Base-by-base conservation (phyloP, 2,329 filamentous ascomycete genomes). In the Sarocladiaceae sp. region DNA sequence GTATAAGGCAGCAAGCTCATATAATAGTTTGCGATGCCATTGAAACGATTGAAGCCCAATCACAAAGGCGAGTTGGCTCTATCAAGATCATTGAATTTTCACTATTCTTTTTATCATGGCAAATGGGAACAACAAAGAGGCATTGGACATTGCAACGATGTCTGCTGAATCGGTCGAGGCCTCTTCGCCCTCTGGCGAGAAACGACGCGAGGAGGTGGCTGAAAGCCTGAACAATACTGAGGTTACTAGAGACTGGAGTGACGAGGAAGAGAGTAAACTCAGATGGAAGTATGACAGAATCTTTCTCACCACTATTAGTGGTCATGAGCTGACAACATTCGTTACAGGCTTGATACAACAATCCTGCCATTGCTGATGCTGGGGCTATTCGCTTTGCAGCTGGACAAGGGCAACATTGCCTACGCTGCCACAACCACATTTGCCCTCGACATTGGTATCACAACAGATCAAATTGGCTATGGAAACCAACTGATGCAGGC, bases 351-450 rank as follows among this genome's bases (percentile, higher is more conserved):
- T 13, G 60, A 62, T 35, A 40, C 50, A n/a, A 51, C 53, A 10
- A 40, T 60, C 6, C 51, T 61, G 29, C 55, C 56, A 13, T 39
- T 57, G 3, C 53, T 61, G 2, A 52, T 62, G 23, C 46, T 58
- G 4, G 57, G 55, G n/a, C 54, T 62, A 17, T 57, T 56, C 13
- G 54, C 54, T 17, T 55, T 62, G n/a, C 60, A 62, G 18, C 53
- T 60, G 13, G 58, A 60, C 49, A 56, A 55, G 18, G 56, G 50
- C 31, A 72, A 71, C 55, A 73, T 74, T 52, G 68, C 68, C 50
- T 75, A 74, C 23, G 75, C 75, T 15, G 57, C 78, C 36, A 78
- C 75, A 2, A 74, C 75, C 36, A 71, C 66, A 20, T 72, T 78
- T 54, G 68, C 72, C 6, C 55, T 67, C n/a, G 75, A 78, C 53